Conservation (phyloP, 1,284 basidiomycete genomes). For the Fistulinella cinereoalba region DNA sequence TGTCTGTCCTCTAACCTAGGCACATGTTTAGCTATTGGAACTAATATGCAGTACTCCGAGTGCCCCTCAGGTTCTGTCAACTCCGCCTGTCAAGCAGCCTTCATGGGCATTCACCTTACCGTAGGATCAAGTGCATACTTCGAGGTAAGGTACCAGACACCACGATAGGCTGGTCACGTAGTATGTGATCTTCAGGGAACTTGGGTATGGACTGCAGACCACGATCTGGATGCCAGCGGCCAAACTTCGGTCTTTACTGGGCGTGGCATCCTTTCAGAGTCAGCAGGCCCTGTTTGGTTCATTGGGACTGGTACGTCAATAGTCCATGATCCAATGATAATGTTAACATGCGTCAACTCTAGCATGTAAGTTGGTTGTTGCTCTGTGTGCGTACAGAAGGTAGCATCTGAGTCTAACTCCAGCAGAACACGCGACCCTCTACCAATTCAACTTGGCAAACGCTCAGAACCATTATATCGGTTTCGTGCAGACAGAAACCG, state of each 20-base stretch:
- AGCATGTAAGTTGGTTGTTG: conserved; percentile 25
- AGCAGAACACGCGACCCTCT: conserved; percentile 60
- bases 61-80: conserved; percentile 37
- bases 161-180: no score
- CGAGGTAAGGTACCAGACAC: no score
- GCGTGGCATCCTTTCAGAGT: conserved; percentile 56
- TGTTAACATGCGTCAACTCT: no score
- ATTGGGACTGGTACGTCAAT: conserved; percentile 36
- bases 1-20: not conserved
- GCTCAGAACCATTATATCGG: conserved; percentile 71
- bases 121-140: conserved; percentile 46
- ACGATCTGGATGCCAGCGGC: conserved; percentile 41
- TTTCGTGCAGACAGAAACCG: conserved; percentile 69
- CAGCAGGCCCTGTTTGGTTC: conserved; percentile 48
- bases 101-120: conserved; percentile 53
- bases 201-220: conserved; percentile 62
- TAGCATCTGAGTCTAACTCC: conserved; percentile 27
- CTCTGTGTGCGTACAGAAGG: not conserved
- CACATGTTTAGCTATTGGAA: conserved; percentile 42
- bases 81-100: conserved; percentile 44
- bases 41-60: conserved; percentile 38
- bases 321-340: not conserved
- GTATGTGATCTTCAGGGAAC: no score
- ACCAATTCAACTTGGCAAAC: conserved; percentile 63
- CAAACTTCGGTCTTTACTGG: conserved; percentile 43